Evolutionary conservation across 352 stramenopile species (phyloP).

Genomic region (Phytopythium cucurbitacearum): DNA sequence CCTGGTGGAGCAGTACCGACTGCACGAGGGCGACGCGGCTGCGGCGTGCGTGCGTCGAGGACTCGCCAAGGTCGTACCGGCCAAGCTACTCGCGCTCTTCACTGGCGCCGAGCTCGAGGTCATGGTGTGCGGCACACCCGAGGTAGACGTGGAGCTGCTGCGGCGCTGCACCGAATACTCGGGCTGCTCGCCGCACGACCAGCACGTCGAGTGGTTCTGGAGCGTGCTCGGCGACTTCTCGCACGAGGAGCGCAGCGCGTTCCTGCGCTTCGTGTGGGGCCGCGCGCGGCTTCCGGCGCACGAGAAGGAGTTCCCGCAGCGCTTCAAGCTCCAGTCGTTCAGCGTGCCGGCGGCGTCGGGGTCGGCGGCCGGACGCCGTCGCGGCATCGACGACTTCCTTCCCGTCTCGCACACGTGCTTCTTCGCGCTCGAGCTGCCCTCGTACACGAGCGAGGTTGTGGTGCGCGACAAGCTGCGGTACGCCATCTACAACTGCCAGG

Average conservation of each 20-base stretch:
- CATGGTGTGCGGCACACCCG: constrained; percentile 81
- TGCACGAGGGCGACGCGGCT: constrained; percentile 76
- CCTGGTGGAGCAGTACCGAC: constrained; percentile 71
- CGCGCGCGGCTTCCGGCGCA: constrained; percentile 80
- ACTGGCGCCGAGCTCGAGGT: constrained; percentile 74
- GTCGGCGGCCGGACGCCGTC: background rate
- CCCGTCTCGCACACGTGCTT: constrained; percentile 99
- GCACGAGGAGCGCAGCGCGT: constrained; percentile 81
- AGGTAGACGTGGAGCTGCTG: constrained; percentile 81
- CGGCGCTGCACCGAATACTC: constrained; percentile 86
- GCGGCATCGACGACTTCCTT: constrained; percentile 80
- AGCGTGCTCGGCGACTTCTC: constrained; percentile 66
- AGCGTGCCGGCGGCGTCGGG: constrained; percentile 17
- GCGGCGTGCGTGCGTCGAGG: constrained; percentile 43
- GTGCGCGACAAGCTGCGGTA: constrained; percentile 82
- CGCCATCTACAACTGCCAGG: constrained; percentile 92
- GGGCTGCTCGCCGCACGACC: constrained; percentile 57
- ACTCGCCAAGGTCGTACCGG: constrained; percentile 72
- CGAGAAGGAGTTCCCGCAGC: constrained; percentile 83
- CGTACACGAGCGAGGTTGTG: constrained; percentile 87
- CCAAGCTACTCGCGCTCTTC: constrained; percentile 71
- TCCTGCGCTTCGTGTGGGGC: constrained; percentile 91
- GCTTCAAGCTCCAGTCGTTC: constrained; percentile 91
- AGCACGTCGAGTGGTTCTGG: constrained; percentile 89
- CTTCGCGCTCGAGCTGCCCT: constrained; percentile 94